These are phyloP conservation scores for Nicotiana undulata DNA, from an alignment of 257 asterid genomes.

Conservation along the genomic window DNA sequence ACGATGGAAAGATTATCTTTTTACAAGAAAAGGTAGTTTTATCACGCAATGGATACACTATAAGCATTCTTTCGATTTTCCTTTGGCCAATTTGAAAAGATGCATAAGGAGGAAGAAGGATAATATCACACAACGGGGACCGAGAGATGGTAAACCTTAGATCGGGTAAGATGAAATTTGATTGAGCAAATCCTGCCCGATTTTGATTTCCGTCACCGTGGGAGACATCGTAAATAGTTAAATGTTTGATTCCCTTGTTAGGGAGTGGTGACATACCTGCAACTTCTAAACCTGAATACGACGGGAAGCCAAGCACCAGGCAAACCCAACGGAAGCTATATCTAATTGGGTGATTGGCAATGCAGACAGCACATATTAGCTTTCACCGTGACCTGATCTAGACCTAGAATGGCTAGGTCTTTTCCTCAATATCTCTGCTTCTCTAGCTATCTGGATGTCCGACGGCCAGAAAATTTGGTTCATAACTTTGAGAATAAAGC, in stretches of 20 bases:
- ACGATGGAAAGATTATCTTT: not conserved
- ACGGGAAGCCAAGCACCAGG: conserved; percentile 18
- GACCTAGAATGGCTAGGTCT: conserved; percentile 29
- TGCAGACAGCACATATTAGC: conserved; percentile 26
- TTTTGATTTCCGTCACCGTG: too few species aligned
- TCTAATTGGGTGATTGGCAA: conserved; percentile 8
- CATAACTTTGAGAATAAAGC: conserved; percentile 57
- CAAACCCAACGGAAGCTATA: conserved; percentile 11
- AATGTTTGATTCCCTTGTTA: not conserved
- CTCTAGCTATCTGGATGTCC: conserved; percentile 91
- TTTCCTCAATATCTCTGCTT: conserved; percentile 67
- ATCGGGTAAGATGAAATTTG: too few species aligned
- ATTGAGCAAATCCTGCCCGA: too few species aligned
- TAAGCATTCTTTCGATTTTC: not conserved
- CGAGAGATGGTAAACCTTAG: too few species aligned
- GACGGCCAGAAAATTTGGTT: conserved; percentile 75
- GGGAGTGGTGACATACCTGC: conserved; percentile 14
- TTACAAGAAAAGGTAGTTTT: not conserved
- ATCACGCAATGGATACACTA: not conserved
- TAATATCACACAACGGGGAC: not conserved
- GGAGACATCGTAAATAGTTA: too few species aligned
- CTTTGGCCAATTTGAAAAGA: not conserved
- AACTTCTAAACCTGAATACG: conserved; percentile 15
- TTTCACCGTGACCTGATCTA: conserved; percentile 31
- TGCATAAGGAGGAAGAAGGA: not conserved